Base-by-base conservation (phyloP, 1,284 basidiomycete genomes). In the Trichosporon inkin region DNA sequence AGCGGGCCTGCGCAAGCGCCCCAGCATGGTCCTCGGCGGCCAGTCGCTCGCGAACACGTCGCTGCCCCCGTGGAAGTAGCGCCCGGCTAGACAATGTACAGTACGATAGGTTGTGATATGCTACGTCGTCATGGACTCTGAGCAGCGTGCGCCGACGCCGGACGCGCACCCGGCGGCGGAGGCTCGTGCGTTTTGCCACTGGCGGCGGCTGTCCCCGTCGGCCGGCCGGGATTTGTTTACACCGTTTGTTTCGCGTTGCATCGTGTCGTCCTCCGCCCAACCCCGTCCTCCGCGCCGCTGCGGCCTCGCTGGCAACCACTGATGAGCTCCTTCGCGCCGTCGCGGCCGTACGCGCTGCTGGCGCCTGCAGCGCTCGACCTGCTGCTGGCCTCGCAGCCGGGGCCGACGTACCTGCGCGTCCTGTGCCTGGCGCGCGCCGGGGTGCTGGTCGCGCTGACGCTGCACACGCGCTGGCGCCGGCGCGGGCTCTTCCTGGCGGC, bases 11-110 rank as follows among this genome's bases (percentile, higher is more conserved):
- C 35, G 56, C 14, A 49, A 47, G 24, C 47, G 56, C 8, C 20
- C 56, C n/a, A 57, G 56, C 37, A 32, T 51, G 44, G 16, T 57
- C 24, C 44, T 49, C 24, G 44, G 24, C 24, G 44, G 22, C 14
- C 24, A 24, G 16, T 16, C 24, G 14, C 16, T 49, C 4, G 44
- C 22, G 3, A 49, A 49, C 44, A 32, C 44, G 44, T 49, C 44
- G 17, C 44, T 49, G 22, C 44, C 44, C 4, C 44, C 44, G 22
- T 49, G 44, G 44, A 49, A 49, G 44, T 49, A 49, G 44, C 8
- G 28, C 5, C 28, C 28, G n/a, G 28, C 28, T 32, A 5, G 28
- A 32, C 8, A 32, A 5, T n/a, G n/a, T n/a, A 47, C 11, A 24
- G 44, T 49, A 49, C 24, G 16, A 32, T 49, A 49, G 44, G 28